Conservation (phyloP, 1,139 yeast species). For the Nematodospora anomalae region DNA sequence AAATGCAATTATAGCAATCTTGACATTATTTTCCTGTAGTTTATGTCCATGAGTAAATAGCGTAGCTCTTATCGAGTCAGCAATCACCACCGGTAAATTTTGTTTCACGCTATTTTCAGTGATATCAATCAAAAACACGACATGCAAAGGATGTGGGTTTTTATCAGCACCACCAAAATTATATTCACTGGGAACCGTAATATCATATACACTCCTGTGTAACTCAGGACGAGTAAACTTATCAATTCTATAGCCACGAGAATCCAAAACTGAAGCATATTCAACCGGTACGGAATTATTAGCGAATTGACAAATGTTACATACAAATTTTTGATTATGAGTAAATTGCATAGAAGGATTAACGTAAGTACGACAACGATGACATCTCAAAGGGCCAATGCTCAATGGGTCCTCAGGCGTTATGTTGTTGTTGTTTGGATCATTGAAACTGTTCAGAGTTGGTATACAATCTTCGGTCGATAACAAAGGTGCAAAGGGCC, state of each 20-base stretch:
- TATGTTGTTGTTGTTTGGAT: constrained; percentile 34
- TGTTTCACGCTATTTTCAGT: constrained; percentile 61
- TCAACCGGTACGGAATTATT: constrained; percentile 70
- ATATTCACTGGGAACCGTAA: constrained; percentile 73
- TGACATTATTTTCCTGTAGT: constrained; percentile 17
- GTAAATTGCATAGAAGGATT: constrained; percentile 82
- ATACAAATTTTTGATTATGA: constrained; percentile 63
- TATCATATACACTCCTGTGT: constrained; percentile 81
- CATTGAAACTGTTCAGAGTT: constrained; percentile 39
- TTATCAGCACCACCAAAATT: constrained; percentile 45
- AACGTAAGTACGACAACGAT: constrained; percentile 85
- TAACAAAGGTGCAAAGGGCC: constrained; percentile 75
- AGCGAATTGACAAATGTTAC: constrained; percentile 83
- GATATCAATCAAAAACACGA: constrained; percentile 78
- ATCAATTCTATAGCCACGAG: constrained; percentile 63
- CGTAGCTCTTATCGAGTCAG: constrained; percentile 70
- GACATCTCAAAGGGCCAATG: constrained; percentile 81
- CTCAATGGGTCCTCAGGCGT: constrained; percentile 30
- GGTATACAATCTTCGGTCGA: constrained; percentile 61
- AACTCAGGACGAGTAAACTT: constrained; percentile 71
- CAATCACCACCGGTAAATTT: constrained; percentile 63
- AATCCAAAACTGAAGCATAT: constrained; percentile 64
- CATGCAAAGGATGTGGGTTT: constrained; percentile 51
- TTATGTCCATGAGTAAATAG: constrained; percentile 33
- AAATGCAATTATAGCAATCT: constrained; percentile 70